Evolutionary conservation across 108 stramenopile genomes (phyloP).

Genomic region (Pseudonitzschia delicatissima): DNA sequence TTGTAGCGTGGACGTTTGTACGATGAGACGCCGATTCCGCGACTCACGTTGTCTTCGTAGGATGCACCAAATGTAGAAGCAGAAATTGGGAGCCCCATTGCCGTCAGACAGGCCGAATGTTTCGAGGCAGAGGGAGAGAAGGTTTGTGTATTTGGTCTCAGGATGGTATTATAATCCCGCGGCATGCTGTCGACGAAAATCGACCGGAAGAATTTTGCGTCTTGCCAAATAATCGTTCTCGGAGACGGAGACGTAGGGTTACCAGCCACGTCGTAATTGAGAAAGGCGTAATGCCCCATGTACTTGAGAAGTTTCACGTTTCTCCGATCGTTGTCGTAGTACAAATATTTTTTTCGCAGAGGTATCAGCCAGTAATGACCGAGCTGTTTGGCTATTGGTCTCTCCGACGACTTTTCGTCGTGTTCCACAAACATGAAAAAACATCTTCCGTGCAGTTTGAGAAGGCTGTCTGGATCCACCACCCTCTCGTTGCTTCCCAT

Average conservation of each 20-base stretch:
- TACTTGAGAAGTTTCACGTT: background rate
- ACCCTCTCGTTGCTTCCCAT: background rate
- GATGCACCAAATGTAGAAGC: background rate
- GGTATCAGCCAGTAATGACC: background rate
- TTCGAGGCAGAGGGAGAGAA: background rate
- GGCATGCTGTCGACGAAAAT: background rate
- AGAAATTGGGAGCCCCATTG: background rate
- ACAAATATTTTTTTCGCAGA: background rate
- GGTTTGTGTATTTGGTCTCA: too few relatives aligned
- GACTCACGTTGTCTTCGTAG: background rate
- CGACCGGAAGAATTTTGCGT: background rate
- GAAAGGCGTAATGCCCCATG: constrained; percentile 6
- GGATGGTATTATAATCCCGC: background rate
- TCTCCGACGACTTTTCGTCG: background rate
- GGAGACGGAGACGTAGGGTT: background rate
- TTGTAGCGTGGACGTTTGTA: background rate
- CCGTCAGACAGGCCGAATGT: background rate
- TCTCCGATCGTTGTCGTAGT: background rate
- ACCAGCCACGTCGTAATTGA: background rate
- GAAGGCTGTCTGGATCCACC: background rate
- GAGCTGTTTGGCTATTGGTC: background rate
- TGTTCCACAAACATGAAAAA: background rate
- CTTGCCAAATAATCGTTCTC: background rate
- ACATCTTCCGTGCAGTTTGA: background rate
- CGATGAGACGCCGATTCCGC: background rate